These are phyloP conservation scores for Hirsutella rhossiliensis DNA, from an alignment of 2,329 filamentous ascomycete genomes.

Conservation along the genomic window DNA sequence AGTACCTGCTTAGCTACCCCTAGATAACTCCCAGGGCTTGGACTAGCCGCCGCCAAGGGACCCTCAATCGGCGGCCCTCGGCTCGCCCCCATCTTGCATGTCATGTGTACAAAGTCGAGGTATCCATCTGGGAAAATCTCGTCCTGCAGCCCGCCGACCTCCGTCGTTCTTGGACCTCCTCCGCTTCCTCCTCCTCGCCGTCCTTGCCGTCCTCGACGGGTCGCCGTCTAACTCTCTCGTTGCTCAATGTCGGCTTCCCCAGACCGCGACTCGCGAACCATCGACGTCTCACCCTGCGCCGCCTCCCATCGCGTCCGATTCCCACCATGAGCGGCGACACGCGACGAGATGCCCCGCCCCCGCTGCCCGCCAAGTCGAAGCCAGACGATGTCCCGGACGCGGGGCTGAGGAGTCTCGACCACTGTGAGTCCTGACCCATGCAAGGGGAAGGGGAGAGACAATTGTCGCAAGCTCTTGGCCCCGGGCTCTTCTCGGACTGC, in stretches of 20 bases:
- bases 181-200: background rate
- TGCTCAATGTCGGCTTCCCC: conserved; percentile 7
- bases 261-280: conserved; percentile 3
- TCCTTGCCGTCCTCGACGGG: background rate
- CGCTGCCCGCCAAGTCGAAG: conserved; percentile 6
- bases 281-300: conserved; percentile 3
- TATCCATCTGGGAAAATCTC: too few species aligned
- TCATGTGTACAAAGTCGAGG: too few species aligned
- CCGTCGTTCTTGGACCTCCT: too few species aligned
- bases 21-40: too few species aligned
- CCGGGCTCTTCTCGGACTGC: too few species aligned
- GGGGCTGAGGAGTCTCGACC: conserved; percentile 67
- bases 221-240: background rate
- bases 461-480: too few species aligned
- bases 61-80: background rate
- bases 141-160: too few species aligned
- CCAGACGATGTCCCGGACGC: conserved; percentile 42
- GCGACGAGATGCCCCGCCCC: conserved; percentile 20
- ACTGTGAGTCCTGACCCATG: conserved; percentile 41
- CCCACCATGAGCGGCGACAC: conserved; percentile 18
- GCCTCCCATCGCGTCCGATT: conserved; percentile 4
- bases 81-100: background rate
- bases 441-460: too few species aligned
- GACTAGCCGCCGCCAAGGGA: background rate
- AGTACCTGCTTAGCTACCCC: background rate